Percentiles rank a stretch among this genome's conserved stretches.
These are phyloP conservation scores for Pyrus hybrid DNA, from an alignment of 331 rosid genomes.

Conservation along the genomic window DNA sequence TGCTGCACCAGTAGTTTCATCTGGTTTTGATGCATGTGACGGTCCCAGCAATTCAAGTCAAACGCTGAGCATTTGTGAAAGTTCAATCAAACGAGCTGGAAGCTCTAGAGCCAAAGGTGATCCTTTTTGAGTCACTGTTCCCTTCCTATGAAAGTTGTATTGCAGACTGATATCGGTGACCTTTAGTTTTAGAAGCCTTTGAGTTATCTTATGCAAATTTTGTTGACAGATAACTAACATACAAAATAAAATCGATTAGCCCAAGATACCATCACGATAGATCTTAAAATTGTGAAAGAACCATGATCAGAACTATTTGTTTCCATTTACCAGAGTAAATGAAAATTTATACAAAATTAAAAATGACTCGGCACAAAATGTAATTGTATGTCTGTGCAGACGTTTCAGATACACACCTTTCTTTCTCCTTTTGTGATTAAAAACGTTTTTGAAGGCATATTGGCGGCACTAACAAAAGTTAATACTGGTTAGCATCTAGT, in stretches of 20 bases:
- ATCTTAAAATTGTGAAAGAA: no score
- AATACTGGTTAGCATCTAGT: neutral
- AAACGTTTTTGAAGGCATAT: neutral
- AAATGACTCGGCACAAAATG: neutral
- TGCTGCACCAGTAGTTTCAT: conserved; percentile 77
- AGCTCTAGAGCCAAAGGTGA: conserved; percentile 64
- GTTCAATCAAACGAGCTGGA: conserved; percentile 69
- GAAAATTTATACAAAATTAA: neutral
- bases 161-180: no score
- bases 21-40: conserved; percentile 80
- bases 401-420: neutral
- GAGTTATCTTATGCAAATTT: no score
- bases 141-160: no score
- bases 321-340: neutral
- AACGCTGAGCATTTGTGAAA: conserved; percentile 47
- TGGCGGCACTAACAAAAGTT: neutral
- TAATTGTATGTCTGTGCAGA: neutral
- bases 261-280: no score
- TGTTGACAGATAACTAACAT: no score
- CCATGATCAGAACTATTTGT: no score
- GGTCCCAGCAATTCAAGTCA: conserved; percentile 84
- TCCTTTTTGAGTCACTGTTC: neutral
- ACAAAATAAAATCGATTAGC: no score
- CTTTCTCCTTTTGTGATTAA: neutral
- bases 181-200: no score